Evolutionary conservation across 192 early-diverging fungal species (phyloP), one percentile per base, ranked within the genome.

Genomic region (Thamnidium elegans): DNA sequence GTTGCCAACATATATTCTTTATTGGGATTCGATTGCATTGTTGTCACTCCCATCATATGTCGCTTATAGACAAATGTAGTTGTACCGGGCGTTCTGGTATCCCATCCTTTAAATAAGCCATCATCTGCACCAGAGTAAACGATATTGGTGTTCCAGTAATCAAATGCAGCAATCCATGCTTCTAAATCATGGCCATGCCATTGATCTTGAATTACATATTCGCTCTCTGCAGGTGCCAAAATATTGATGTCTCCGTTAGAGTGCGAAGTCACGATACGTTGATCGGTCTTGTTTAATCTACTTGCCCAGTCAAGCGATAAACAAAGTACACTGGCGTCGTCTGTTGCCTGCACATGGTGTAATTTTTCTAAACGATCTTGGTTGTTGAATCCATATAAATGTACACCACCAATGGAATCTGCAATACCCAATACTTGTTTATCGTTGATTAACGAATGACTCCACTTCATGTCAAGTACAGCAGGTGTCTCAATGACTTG

Each of bases 221-320:
- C 54, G 13, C 81, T 54, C 9, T 68, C 69, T n/a, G 73, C 45
- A 1, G 90, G 50, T 10, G 74, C 54, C 3, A 92, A 54, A 11
- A 90, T 55, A 19, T 71, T 65, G 34, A 95, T 51, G 34, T 67
- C 73, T 26, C 96, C 96, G 70, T 92, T 89, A 58, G 90, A 93
- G 62, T 91, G 81, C 19, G 92, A 92, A 7, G 91, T 77, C 15
- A 85, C 79, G 21, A 93, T 78, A 14, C 63, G 64, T 0, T 20
- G 30, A 55, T 56, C 39, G 1, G 15, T 20, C 14, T 26, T 19
- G 7, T 65, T 31, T 9, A 83, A 56, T 23, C 88, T 85, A 62
- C 87, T 90, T 1, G 92, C 87, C 93, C 94, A 96, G 65, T 97
- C 95, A 45, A 97, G 59, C 0, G 95, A 97, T 44, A 94, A 81